These are phyloP conservation scores for Myriangium duriaei DNA, from an alignment of 2,329 filamentous ascomycete species.

Conservation along the genomic window DNA sequence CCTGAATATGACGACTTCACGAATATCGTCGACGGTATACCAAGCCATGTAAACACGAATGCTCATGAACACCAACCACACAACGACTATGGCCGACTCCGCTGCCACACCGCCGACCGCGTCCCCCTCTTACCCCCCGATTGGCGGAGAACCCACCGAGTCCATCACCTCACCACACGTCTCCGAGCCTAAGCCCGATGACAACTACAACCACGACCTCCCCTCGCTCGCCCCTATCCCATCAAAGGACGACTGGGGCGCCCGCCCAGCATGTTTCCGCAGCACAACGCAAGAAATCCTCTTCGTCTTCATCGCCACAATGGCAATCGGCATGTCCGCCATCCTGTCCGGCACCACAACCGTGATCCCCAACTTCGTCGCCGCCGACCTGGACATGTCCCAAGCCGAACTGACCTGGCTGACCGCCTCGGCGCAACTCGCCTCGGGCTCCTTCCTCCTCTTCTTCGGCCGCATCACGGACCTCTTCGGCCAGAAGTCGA, in stretches of 20 bases:
- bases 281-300: conserved; percentile 50
- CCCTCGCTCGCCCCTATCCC: no score
- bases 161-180: not conserved
- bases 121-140: not conserved
- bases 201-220: no score
- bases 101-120: no score
- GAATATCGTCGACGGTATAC: no score
- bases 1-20: no score
- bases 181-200: not conserved
- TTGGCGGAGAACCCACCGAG: not conserved
- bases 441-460: conserved; percentile 52
- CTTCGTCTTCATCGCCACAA: conserved; percentile 54
- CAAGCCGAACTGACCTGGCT: conserved; percentile 58
- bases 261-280: conserved; percentile 47
- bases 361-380: conserved; percentile 51
- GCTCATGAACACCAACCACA: no score
- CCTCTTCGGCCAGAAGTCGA: conserved; percentile 48
- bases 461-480: conserved; percentile 55
- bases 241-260: conserved; percentile 6
- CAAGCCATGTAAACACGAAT: no score
- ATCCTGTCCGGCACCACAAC: conserved; percentile 48
- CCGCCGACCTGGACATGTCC: conserved; percentile 47
- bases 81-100: no score
- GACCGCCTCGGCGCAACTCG: conserved; percentile 48
- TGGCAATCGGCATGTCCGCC: conserved; percentile 51